Base-by-base conservation (phyloP, 2,329 filamentous ascomycete species). In the Sporothrix brunneoviolacea region DNA sequence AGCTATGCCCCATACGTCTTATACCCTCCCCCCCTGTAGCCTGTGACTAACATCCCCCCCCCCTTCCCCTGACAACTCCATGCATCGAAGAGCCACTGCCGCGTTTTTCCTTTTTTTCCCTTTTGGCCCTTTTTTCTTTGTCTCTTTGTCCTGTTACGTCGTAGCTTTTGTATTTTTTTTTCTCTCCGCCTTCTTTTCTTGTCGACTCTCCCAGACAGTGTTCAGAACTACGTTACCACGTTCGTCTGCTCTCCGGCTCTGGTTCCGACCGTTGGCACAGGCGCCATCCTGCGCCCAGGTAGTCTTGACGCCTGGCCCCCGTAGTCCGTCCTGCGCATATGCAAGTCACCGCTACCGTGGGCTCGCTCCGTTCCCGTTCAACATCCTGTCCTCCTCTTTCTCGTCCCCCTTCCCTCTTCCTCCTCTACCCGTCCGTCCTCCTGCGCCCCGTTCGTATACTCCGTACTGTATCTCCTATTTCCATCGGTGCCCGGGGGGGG, bases 41-140 rank as follows among this genome's bases (percentile, higher is more conserved):
- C n/a, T 36, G 42, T 45, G 42, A 36, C 42, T 36, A 45, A 45
- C 42, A 45, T 30, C 13, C 16, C n/a, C 41, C 41, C 16, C 7
- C n/a, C 35, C 30, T 30, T 18, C 35, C 19, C 42, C 24, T 45
- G 32, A 32, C 16, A 21, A n/a, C n/a, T n/a, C n/a, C n/a, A n/a
- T 47, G 35, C 35, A 39, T 47, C 21, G 44, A 47, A 30, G 45
- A 40, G 19, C 27, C 15, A 33, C 36, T 16, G 27, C 48, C 27
- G 24, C 32, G n/a, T n/a, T 35, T 40, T 35, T n/a, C n/a, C n/a
- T 28, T 28, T 28, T 28, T 28, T 10, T 28, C 24, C 10, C 24
- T 28, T 28, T 28, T 10, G 5, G 6, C 10, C 24, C 10, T 28
- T 28, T 10, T 28, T 10, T 28, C 24, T 28, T 28, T 28, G 6